Percentiles rank a stretch among this genome's conserved stretches.
Evolutionary conservation across 2,329 filamentous ascomycete genomes (phyloP).

Genomic region (Claviceps africana): DNA sequence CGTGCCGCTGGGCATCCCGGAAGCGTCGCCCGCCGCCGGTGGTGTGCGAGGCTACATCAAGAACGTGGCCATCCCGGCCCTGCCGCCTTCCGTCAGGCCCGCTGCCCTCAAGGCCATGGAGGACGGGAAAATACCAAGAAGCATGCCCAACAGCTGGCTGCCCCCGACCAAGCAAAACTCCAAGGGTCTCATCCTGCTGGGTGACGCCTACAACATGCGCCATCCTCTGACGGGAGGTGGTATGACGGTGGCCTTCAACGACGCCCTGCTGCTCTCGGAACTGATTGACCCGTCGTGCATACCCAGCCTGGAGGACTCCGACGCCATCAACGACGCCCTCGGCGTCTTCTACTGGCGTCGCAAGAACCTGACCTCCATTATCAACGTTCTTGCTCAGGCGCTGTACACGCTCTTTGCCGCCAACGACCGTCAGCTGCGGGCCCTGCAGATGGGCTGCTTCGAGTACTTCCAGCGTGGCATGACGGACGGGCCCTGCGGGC

Average conservation of each 20-base stretch:
- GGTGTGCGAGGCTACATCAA: slow-evolving; percentile 75
- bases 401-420: slow-evolving; percentile 87
- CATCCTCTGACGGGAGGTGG: slow-evolving; percentile 93
- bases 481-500: slow-evolving; percentile 63
- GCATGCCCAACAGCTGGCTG: slow-evolving; percentile 94
- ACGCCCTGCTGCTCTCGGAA: slow-evolving; percentile 64
- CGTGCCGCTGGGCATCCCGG: slow-evolving; percentile 62
- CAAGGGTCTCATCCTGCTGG: slow-evolving; percentile 63
- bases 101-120: slow-evolving; percentile 65
- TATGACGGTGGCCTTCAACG: slow-evolving; percentile 96
- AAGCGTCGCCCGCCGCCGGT: slow-evolving; percentile 58
- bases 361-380: slow-evolving; percentile 70
- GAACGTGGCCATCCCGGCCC: slow-evolving; percentile 62
- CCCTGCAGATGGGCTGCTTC: slow-evolving; percentile 84
- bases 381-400: slow-evolving; percentile 96
- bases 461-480: slow-evolving; percentile 70
- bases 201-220: slow-evolving; percentile 98
- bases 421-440: slow-evolving; percentile 59
- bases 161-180: slow-evolving; percentile 50
- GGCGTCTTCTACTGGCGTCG: slow-evolving; percentile 71
- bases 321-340: slow-evolving; percentile 54
- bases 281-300: slow-evolving; percentile 58
- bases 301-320: slow-evolving; percentile 53
- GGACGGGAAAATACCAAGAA: slow-evolving; percentile 58
- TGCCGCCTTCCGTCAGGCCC: slow-evolving; percentile 59